These are phyloP conservation scores for Tilletia horrida DNA, from an alignment of 1,284 basidiomycete genomes.

Conservation along the genomic window DNA sequence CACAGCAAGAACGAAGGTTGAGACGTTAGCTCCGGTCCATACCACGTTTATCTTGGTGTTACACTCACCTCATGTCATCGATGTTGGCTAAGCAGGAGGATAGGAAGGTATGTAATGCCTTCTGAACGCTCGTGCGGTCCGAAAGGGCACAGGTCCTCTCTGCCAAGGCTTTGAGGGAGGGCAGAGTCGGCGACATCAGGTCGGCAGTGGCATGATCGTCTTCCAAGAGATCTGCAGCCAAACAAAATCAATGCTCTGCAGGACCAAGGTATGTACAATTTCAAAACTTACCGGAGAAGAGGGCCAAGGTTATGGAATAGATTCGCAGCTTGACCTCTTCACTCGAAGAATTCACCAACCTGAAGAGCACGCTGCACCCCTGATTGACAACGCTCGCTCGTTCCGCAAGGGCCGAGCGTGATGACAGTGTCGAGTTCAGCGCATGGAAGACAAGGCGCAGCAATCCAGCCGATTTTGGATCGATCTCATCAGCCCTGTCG, in stretches of 20 bases:
- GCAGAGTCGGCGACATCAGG: slow-evolving; percentile 37
- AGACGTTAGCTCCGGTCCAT: too few species aligned
- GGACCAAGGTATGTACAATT: neutral
- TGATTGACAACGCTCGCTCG: slow-evolving; percentile 57
- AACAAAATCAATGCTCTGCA: neutral
- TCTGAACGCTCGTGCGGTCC: slow-evolving; percentile 54
- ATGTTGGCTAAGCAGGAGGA: slow-evolving; percentile 80
- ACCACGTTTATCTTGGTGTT: neutral
- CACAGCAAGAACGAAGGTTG: neutral
- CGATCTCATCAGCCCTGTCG: neutral
- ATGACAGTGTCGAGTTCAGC: slow-evolving; percentile 2
- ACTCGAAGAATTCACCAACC: slow-evolving; percentile 62
- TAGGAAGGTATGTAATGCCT: slow-evolving; percentile 75
- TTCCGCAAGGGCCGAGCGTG: slow-evolving; percentile 61
- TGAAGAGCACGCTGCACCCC: slow-evolving; percentile 66
- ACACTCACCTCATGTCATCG: slow-evolving; percentile 79
- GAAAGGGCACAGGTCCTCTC: slow-evolving; percentile 32
- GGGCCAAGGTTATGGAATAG: slow-evolving; percentile 63
- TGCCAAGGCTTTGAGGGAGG: slow-evolving; percentile 43
- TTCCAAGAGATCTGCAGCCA: slow-evolving; percentile 20
- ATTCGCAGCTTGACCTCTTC: slow-evolving; percentile 77
- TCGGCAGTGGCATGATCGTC: slow-evolving; percentile 45
- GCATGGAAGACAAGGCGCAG: slow-evolving; percentile 15
- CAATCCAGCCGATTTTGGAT: slow-evolving; percentile 23
- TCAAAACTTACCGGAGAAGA: slow-evolving; percentile 1